These are phyloP conservation scores for Lathyrus sativus DNA, from an alignment of 306 rosid genomes.

Conservation along the genomic window DNA sequence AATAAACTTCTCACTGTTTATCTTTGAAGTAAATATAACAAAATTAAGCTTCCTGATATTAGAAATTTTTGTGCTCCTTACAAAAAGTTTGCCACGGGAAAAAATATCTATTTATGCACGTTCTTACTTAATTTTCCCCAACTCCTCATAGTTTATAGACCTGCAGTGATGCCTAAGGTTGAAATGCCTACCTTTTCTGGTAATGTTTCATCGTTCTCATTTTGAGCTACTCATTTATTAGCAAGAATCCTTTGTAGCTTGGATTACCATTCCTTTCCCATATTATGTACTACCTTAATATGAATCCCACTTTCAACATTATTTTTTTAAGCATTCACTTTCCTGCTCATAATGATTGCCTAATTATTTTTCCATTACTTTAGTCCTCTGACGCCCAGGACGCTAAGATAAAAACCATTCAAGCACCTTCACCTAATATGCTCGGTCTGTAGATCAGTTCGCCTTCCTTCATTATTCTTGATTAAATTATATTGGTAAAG, in stretches of 20 bases:
- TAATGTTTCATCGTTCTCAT: neutral
- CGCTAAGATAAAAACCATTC: no score
- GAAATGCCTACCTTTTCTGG: neutral
- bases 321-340: no score
- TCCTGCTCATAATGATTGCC: no score
- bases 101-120: neutral
- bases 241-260: conserved; percentile 9
- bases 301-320: no score
- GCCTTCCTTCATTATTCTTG: no score
- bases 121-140: neutral
- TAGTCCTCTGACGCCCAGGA: no score
- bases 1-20: conserved; percentile 31
- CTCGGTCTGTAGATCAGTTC: no score
- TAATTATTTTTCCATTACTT: no score
- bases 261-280: conserved; percentile 4
- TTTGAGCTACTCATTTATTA: conserved; percentile 4
- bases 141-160: neutral
- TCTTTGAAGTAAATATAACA: conserved; percentile 22
- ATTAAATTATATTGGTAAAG: no score
- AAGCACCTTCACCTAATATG: no score
- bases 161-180: neutral
- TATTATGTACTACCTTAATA: no score
- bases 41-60: neutral
- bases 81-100: conserved; percentile 1
- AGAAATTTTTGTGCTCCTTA: conserved; percentile 16